phyloP scores from a whole-genome alignment of 257 asterid species.

The Henckelia pumila region DNA sequence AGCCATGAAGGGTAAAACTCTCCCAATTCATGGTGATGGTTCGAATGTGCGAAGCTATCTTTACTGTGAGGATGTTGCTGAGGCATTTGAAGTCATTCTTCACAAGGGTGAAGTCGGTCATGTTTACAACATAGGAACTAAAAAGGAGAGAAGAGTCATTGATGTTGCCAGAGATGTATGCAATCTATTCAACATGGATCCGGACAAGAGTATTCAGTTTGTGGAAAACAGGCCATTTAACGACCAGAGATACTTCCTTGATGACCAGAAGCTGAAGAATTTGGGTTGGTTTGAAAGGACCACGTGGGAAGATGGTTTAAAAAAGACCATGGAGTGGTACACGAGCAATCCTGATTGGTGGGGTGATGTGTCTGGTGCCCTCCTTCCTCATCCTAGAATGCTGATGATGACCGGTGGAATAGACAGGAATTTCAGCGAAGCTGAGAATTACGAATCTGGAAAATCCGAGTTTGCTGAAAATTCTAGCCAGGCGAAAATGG shows the following conservation, averaged over 20 bases:
- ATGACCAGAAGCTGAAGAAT: slow-evolving; percentile 58
- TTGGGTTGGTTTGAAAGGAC: slow-evolving; percentile 65
- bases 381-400: slow-evolving; percentile 69
- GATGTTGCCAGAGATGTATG: slow-evolving; percentile 65
- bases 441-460: slow-evolving; percentile 31
- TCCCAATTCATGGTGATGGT: slow-evolving; percentile 74
- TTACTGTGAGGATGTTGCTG: slow-evolving; percentile 72
- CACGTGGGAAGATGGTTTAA: slow-evolving; percentile 63
- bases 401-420: slow-evolving; percentile 61
- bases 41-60: slow-evolving; percentile 66
- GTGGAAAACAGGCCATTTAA: slow-evolving; percentile 78
- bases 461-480: slow-evolving; percentile 9
- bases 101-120: slow-evolving; percentile 71
- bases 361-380: slow-evolving; percentile 78
- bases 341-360: slow-evolving; percentile 62
- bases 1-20: slow-evolving; percentile 64
- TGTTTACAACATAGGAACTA: slow-evolving; percentile 64
- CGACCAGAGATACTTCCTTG: slow-evolving; percentile 71
- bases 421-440: slow-evolving; percentile 31
- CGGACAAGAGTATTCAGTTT: slow-evolving; percentile 50
- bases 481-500: slow-evolving; percentile 25
- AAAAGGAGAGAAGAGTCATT: slow-evolving; percentile 58
- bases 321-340: slow-evolving; percentile 65
- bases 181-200: slow-evolving; percentile 49
- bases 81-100: slow-evolving; percentile 65